These are phyloP conservation scores for Ocimum tenuiflorum DNA, from an alignment of 257 asterid species.

Conservation along the genomic window DNA sequence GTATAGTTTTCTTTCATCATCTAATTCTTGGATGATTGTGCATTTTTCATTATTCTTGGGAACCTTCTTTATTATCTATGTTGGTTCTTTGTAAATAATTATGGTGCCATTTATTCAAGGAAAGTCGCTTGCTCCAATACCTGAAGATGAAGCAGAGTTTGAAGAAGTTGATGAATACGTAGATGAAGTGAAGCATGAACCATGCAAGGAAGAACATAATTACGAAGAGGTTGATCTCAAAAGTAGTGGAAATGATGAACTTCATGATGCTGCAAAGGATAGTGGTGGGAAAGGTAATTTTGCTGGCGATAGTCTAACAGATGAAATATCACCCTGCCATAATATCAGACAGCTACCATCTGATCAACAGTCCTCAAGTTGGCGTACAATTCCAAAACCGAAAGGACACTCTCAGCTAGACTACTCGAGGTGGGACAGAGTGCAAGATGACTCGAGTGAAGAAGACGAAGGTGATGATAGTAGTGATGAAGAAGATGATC, in stretches of 20 bases:
- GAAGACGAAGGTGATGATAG: conserved; percentile 60
- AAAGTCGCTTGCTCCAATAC: conserved; percentile 97
- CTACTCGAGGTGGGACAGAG: conserved; percentile 94
- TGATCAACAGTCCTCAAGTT: conserved; percentile 41
- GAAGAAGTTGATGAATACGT: conserved; percentile 52
- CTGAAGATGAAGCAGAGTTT: conserved; percentile 81
- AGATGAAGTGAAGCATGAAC: conserved; percentile 26
- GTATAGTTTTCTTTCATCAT: too few species aligned
- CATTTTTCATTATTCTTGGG: conserved; percentile 1
- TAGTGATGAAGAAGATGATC: conserved; percentile 27
- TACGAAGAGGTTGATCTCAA: conserved; percentile 20
- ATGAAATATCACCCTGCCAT: conserved; percentile 24
- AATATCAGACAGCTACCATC: conserved; percentile 23
- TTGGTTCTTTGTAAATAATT: conserved; percentile 20
- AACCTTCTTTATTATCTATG: background rate
- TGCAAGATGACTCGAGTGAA: conserved; percentile 74
- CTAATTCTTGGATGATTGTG: background rate
- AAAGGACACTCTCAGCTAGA: conserved; percentile 92
- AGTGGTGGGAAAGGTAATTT: conserved; percentile 12
- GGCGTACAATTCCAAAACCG: conserved; percentile 79
- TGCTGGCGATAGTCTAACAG: conserved; percentile 16
- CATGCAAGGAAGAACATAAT: conserved; percentile 20
- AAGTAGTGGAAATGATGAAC: conserved; percentile 19
- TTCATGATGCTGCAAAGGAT: conserved; percentile 18
- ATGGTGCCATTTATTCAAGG: conserved; percentile 56